These are phyloP conservation scores for Tolypocladium tundrense DNA, from an alignment of 2,329 filamentous ascomycete species.

Conservation along the genomic window DNA sequence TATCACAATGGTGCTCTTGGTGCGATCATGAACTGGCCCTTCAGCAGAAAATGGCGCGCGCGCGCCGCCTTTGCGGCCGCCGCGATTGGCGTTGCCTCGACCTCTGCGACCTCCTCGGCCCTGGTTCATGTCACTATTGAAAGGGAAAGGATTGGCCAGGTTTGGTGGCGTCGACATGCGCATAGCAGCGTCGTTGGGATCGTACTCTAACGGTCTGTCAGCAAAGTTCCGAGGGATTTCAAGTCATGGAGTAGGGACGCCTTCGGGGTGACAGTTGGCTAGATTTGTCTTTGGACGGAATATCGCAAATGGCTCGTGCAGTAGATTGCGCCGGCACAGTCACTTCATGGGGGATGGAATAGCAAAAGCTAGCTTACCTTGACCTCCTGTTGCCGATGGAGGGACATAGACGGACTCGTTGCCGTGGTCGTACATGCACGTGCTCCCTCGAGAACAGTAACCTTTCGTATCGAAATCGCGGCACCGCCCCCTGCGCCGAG, in stretches of 20 bases:
- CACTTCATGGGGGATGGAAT: neutral
- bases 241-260: neutral
- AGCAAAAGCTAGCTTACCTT: slow-evolving; percentile 12
- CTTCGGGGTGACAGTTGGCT: neutral
- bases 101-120: slow-evolving; percentile 26
- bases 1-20: slow-evolving; percentile 60
- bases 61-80: slow-evolving; percentile 23
- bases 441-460: slow-evolving; percentile 56
- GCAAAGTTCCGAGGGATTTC: neutral
- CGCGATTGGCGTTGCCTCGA: slow-evolving; percentile 15
- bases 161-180: slow-evolving; percentile 9
- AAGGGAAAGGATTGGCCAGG: slow-evolving; percentile 10
- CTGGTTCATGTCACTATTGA: slow-evolving; percentile 14
- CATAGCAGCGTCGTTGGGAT: slow-evolving; percentile 19
- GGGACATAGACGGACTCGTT: slow-evolving; percentile 35
- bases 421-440: slow-evolving; percentile 61
- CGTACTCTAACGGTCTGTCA: slow-evolving; percentile 18
- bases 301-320: neutral
- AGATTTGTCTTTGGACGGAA: neutral
- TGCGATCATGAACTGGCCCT: slow-evolving; percentile 51
- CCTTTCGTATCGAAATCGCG: slow-evolving; percentile 64
- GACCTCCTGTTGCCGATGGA: slow-evolving; percentile 7
- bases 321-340: neutral
- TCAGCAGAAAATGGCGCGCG: slow-evolving; percentile 54
- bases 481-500: slow-evolving; percentile 41